A percentile compares a stretch with the other conserved stretches of the same genome.
Evolutionary conservation across 441 rosid genomes (phyloP).

Genomic region (Populus hybrid): DNA sequence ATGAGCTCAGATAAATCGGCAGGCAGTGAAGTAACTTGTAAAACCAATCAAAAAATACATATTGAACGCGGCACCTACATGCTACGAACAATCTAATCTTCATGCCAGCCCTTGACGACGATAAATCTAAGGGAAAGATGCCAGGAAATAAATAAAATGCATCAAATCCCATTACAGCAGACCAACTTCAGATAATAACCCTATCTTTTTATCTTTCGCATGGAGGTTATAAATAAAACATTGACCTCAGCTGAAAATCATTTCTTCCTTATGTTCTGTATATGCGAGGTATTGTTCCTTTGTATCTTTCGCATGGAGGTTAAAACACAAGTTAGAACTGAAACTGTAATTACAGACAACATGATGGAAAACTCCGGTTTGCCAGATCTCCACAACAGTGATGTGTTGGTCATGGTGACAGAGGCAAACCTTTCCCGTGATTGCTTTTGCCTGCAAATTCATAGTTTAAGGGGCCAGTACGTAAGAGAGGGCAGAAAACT

Average conservation of each 20-base stretch:
- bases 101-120: no score
- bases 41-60: no score
- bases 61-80: no score
- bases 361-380: slow-evolving; percentile 28
- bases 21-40: no score
- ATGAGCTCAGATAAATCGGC: no score
- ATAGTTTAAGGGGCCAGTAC: neutral
- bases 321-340: slow-evolving; percentile 29
- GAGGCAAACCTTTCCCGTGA: slow-evolving; percentile 52
- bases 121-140: no score
- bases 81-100: no score
- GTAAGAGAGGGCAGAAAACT: neutral
- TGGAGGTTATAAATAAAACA: no score
- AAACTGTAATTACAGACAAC: slow-evolving; percentile 28
- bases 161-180: no score
- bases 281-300: slow-evolving; percentile 8
- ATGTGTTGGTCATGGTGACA: slow-evolving; percentile 23
- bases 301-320: slow-evolving; percentile 22
- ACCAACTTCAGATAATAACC: no score
- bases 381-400: slow-evolving; percentile 15
- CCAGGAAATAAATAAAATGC: no score
- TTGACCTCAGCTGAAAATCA: neutral
- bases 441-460: slow-evolving; percentile 38
- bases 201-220: no score
- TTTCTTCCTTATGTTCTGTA: slow-evolving; percentile 9